phyloP scores from a whole-genome alignment of 2,329 filamentous ascomycete species.

The Neonectria neomacrospora region DNA sequence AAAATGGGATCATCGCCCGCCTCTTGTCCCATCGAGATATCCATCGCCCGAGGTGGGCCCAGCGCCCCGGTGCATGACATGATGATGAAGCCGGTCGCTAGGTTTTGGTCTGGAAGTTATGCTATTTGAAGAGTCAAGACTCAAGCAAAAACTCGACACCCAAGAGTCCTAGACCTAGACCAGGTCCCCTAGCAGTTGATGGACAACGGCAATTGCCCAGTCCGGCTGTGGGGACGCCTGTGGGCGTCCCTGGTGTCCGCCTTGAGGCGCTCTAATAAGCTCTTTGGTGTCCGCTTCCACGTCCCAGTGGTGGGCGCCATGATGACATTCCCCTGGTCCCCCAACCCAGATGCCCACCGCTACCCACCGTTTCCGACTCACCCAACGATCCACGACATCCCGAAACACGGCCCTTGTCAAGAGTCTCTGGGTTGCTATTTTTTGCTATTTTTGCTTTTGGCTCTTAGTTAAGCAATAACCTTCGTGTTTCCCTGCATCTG shows the following conservation, averaged over 20 bases:
- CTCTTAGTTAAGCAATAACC: neutral
- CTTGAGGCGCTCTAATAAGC: slow-evolving; percentile 29
- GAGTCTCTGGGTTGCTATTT: slow-evolving; percentile 4
- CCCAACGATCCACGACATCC: slow-evolving; percentile 20
- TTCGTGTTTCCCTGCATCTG: slow-evolving; percentile 31
- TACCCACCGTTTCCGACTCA: slow-evolving; percentile 16
- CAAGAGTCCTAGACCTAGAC: slow-evolving; percentile 7
- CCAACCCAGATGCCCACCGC: slow-evolving; percentile 23
- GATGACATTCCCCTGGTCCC: slow-evolving; percentile 35
- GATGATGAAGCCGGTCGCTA: slow-evolving; percentile 22
- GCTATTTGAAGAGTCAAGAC: neutral
- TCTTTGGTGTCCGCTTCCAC: slow-evolving; percentile 27
- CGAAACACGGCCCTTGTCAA: slow-evolving; percentile 2
- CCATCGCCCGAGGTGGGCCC: slow-evolving; percentile 9
- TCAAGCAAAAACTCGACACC: neutral
- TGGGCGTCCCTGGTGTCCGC: slow-evolving; percentile 26
- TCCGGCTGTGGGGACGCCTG: slow-evolving; percentile 22
- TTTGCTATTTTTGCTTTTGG: slow-evolving; percentile 21
- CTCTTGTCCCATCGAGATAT: slow-evolving; percentile 20
- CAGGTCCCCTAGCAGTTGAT: slow-evolving; percentile 9
- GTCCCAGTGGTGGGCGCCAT: slow-evolving; percentile 22
- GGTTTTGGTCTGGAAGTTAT: slow-evolving; percentile 1
- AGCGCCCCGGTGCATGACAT: slow-evolving; percentile 20
- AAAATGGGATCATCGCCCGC: slow-evolving; percentile 28
- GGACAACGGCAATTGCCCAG: slow-evolving; percentile 25